Base-by-base conservation (phyloP, 257 asterid genomes). In the Perilla frutescens region DNA sequence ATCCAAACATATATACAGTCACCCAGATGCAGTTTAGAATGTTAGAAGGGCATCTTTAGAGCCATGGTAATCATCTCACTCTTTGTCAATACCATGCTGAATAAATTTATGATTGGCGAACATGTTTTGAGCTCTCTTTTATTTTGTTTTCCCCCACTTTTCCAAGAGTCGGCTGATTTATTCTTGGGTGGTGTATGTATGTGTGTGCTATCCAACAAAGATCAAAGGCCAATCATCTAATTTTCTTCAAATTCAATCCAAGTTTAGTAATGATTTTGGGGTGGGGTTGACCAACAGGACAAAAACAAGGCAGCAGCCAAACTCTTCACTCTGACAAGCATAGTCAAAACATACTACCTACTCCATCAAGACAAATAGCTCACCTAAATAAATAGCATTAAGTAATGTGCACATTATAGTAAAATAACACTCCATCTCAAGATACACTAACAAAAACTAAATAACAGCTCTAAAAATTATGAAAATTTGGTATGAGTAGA, bases 321-420 rank as follows among this genome's bases (percentile, higher is more conserved):
- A 63, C 12, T 49, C 15, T 55, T 32, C 36, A 43, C 14, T 44
- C 15, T 8, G 31, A 59, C 53, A 66, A 14, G 36, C 56, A 67
- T 44, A 48, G 41, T 26, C 57, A 59, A 26, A 29, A 58, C 8
- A 34, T 34, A 50, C 47, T 32, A 13, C 39, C 66, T 15, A 61
- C 3, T 65, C 64, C 37, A 71, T 62, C 5, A 20, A 13, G 47
- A 56, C 64, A 71, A 26, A 53, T 59, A 47, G 51, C 8, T 77
- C 5, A 31, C 3, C 45, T 5, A 63, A 10, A 56, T 29, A 56
- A 29, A 64, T 34, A 70, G 10, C 7, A 13, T 31, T 43, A 45
- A 31, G 51, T 2, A 32, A 20, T 49, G 45, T 34, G 12, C 31
- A 9, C 32, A 49, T 13, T 29, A 40, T 12, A 67, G 4, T 32